Evolutionary conservation across 23 red algal species (phyloP), one percentile per base, ranked within the genome.

Genomic region (Cyanidium caldarium): DNA sequence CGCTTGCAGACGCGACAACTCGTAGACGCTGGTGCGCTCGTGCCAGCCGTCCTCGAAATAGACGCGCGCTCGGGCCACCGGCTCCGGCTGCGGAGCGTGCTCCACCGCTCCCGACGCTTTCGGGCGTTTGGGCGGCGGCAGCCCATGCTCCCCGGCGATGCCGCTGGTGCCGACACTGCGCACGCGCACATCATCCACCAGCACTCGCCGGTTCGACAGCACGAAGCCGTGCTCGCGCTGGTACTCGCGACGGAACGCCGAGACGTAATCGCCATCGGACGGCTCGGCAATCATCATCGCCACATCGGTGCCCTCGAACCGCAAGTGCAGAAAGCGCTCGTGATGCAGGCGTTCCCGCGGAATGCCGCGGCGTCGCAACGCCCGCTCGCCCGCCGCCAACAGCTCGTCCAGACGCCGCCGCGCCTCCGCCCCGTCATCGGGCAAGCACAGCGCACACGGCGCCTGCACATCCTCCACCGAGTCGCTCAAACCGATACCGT

Each of bases 291-390:
- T 76, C 92, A 98, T 88, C 33, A 98, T 65, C 65, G 65, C 92
- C 38, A 86, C 68, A 45, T 98, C 92, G 5, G 92, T 98, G 26
- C 92, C 92, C 26, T 86, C 73, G 82, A 88, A 98, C 12, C 92
- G 70, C 56, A 98, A 74, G 65, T 98, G 72, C 44, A 98, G 44
- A 46, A 78, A 98, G 3, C 78, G 72, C 34, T 87, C 67, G 45
- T 72, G 66, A 19, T 73, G 38, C 25, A 94, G 79, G 3, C 45
- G 37, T 0, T 69, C 69, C 0, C 15, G 33, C 1, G 75, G 33
- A 7, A 79, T 67, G 25, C 75, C 56, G 13, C 75, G 51, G 33
- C 33, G 23, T 12, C 1, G 23, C 39, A 79, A 33, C 13, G 45
- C 58, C 14, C 33, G 30, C 35, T 26, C 23, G 3, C 44, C 39